A percentile compares a stretch with the other conserved stretches of the same genome.
Evolutionary conservation across 163 green algal species (phyloP).

Genomic region (Picocystis sp.): DNA sequence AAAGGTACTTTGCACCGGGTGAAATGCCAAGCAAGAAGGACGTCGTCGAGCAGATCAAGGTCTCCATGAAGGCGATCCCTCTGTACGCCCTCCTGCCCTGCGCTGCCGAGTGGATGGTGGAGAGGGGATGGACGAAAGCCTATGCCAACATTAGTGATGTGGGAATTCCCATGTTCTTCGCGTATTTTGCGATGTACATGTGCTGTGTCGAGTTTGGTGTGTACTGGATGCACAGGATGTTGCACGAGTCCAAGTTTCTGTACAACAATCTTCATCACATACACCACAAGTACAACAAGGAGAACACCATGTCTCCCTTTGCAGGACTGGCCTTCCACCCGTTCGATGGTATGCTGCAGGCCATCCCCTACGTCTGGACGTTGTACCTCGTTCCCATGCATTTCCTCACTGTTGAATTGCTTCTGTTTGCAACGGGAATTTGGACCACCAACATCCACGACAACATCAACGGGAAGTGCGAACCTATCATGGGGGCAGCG

Average conservation of each 20-base stretch:
- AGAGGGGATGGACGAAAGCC: conserved; percentile 61
- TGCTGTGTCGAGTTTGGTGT: conserved; percentile 75
- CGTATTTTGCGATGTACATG: conserved; percentile 79
- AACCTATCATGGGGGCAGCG: conserved; percentile 77
- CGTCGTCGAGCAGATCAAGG: conserved; percentile 32
- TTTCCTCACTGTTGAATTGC: conserved; percentile 75
- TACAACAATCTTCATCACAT: conserved; percentile 56
- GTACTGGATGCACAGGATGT: conserved; percentile 80
- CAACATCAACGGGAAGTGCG: conserved; percentile 43
- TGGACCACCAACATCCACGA: conserved; percentile 96
- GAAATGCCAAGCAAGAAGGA: conserved; percentile 3
- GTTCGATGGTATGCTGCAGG: conserved; percentile 63
- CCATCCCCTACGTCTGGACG: conserved; percentile 6
- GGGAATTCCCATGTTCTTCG: conserved; percentile 40
- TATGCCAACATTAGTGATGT: conserved; percentile 53
- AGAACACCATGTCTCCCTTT: conserved; percentile 62
- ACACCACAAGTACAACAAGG: conserved; percentile 98
- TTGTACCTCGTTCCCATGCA: conserved; percentile 80
- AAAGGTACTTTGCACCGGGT: conserved; percentile 35
- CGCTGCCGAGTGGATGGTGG: conserved; percentile 49
- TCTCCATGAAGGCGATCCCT: conserved; percentile 56
- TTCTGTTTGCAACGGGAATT: conserved; percentile 79
- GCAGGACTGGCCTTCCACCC: conserved; percentile 78
- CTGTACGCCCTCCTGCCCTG: conserved; percentile 69
- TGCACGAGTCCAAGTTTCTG: conserved; percentile 55